Conservation (phyloP, 805 yeast species). For the Saccharomycopsis selenospora region DNA sequence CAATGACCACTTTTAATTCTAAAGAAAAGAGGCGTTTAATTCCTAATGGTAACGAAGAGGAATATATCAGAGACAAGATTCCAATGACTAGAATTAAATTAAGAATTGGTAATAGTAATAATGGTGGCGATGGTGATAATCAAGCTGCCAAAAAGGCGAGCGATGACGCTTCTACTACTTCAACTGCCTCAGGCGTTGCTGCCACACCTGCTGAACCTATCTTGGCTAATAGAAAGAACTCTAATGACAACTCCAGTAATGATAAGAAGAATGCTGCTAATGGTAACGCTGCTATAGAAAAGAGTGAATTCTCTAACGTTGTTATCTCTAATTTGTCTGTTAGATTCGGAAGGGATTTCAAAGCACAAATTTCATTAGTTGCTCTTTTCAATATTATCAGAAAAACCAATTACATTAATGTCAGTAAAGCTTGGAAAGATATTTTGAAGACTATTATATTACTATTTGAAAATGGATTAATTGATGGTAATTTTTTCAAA, state of each 20-base stretch:
- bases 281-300: conserved; percentile 42
- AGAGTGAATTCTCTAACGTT: conserved; percentile 41
- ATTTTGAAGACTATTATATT: conserved; percentile 53
- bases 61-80: conserved; percentile 32
- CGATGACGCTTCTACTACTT: conserved; percentile 10
- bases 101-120: neutral
- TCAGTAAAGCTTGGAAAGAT: conserved; percentile 50
- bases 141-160: conserved; percentile 3
- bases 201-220: conserved; percentile 23
- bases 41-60: conserved; percentile 23
- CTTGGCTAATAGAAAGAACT: conserved; percentile 16
- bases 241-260: conserved; percentile 21
- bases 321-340: conserved; percentile 79
- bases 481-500: conserved; percentile 56
- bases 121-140: neutral
- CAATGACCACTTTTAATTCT: conserved; percentile 55
- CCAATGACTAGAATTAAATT: conserved; percentile 38
- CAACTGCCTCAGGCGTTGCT: neutral
- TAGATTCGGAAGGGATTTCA: conserved; percentile 81
- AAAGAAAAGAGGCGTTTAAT: conserved; percentile 26
- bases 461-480: conserved; percentile 64
- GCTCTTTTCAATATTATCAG: conserved; percentile 74
- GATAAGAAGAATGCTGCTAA: conserved; percentile 34
- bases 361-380: conserved; percentile 84
- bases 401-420: conserved; percentile 44